Evolutionary conservation across 2,329 filamentous ascomycete genomes (phyloP).

Genomic region (Aspergillus sp.): DNA sequence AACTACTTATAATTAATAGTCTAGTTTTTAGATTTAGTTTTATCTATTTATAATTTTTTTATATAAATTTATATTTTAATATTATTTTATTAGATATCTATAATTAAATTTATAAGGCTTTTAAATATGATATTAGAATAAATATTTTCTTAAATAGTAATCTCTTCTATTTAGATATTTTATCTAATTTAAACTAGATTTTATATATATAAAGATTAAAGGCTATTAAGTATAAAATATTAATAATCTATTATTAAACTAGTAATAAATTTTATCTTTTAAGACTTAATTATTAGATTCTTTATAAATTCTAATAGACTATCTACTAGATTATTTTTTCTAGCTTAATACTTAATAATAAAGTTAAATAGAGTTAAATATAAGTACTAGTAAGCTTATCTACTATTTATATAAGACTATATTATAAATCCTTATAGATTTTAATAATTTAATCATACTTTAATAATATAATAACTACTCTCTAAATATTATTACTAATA

Average conservation of each 20-base stretch:
- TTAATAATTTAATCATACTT: background rate
- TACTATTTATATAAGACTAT: background rate
- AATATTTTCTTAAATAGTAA: too few relatives aligned
- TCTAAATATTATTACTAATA: background rate
- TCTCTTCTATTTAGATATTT: background rate
- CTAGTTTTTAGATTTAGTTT: background rate
- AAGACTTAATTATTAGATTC: fast-evolving
- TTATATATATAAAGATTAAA: background rate
- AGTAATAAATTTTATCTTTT: background rate
- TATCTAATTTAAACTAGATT: background rate
- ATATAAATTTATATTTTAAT: background rate
- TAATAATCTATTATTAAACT: background rate
- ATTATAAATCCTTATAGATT: background rate
- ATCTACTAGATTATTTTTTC: background rate
- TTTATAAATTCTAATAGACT: background rate
- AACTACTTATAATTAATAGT: background rate
- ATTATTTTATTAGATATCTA: background rate
- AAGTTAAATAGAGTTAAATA: background rate
- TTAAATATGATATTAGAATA: too few relatives aligned
- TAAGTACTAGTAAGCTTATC: background rate
- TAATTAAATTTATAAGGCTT: background rate
- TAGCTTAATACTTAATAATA: background rate
- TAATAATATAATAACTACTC: background rate
- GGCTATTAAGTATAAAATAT: background rate
- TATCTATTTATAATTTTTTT: background rate